These are phyloP conservation scores for Quercus cerris DNA, from an alignment of 306 rosid genomes.

Conservation along the genomic window DNA sequence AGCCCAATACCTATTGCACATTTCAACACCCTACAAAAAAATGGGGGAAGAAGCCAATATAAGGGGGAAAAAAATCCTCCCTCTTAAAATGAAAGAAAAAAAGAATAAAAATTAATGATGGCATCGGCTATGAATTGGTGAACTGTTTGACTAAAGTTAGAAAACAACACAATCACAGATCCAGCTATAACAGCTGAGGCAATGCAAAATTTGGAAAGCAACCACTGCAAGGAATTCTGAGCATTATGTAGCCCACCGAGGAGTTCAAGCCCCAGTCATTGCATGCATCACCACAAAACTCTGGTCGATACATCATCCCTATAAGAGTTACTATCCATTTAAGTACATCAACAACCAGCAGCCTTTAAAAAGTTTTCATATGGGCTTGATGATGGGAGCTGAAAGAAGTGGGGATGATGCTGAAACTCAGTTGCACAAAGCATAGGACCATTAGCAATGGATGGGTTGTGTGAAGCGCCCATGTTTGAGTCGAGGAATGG, in stretches of 20 bases:
- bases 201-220: slow-evolving; percentile 20
- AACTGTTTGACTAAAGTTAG: slow-evolving; percentile 12
- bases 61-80: slow-evolving; percentile 16
- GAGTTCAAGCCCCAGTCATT: neutral
- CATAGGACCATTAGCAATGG: slow-evolving; percentile 33
- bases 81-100: slow-evolving; percentile 26
- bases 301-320: neutral
- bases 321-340: slow-evolving; percentile 3
- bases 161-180: slow-evolving; percentile 5
- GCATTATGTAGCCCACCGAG: slow-evolving; percentile 12
- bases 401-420: slow-evolving; percentile 49
- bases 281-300: neutral
- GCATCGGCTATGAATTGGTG: neutral
- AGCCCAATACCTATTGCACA: slow-evolving; percentile 20
- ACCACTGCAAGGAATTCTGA: slow-evolving; percentile 18
- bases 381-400: slow-evolving; percentile 69
- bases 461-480: slow-evolving; percentile 28
- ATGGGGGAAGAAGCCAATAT: slow-evolving; percentile 23
- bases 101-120: neutral
- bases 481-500: slow-evolving; percentile 55
- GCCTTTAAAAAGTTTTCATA: slow-evolving; percentile 82
- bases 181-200: slow-evolving; percentile 7
- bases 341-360: slow-evolving; percentile 60
- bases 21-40: slow-evolving; percentile 11
- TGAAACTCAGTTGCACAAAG: slow-evolving; percentile 65